phyloP scores from a whole-genome alignment of 2,329 filamentous ascomycete genomes.

The Bipolaris cookei region DNA sequence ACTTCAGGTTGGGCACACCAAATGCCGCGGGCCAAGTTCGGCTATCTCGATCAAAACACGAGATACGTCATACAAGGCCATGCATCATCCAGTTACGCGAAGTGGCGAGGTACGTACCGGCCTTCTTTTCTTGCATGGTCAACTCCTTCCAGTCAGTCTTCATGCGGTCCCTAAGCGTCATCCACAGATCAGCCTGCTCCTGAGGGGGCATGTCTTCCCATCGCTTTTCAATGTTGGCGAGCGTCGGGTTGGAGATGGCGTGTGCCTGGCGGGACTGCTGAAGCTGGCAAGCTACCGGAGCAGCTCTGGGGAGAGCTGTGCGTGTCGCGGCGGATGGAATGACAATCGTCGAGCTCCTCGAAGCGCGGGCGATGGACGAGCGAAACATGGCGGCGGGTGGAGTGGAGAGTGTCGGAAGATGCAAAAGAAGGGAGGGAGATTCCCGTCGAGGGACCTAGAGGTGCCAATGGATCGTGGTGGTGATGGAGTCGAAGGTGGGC shows the following conservation, averaged over 20 bases:
- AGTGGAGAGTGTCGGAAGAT: slow-evolving; percentile 49
- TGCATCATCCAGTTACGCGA: slow-evolving; percentile 20
- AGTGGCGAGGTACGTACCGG: slow-evolving; percentile 71
- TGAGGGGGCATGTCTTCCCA: slow-evolving; percentile 98
- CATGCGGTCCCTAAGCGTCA: slow-evolving; percentile 97
- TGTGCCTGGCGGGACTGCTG: slow-evolving; percentile 72
- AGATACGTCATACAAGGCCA: slow-evolving; percentile 40
- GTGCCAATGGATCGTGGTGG: slow-evolving; percentile 49
- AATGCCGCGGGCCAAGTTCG: slow-evolving; percentile 28
- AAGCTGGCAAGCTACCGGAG: slow-evolving; percentile 50
- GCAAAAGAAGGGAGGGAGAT: slow-evolving; percentile 39
- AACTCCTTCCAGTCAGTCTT: slow-evolving; percentile 96
- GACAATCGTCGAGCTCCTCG: slow-evolving; percentile 46
- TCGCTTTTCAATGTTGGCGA: slow-evolving; percentile 98
- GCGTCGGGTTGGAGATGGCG: slow-evolving; percentile 95
- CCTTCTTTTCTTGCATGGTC: slow-evolving; percentile 98
- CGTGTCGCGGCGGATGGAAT: slow-evolving; percentile 45
- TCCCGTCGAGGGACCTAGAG: slow-evolving; percentile 46
- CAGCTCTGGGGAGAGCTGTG: slow-evolving; percentile 40
- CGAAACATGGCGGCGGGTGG: slow-evolving; percentile 48
- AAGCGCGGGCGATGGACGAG: slow-evolving; percentile 49
- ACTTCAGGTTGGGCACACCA: slow-evolving; percentile 17
- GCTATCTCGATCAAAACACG: slow-evolving; percentile 28
- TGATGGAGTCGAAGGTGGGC: slow-evolving; percentile 39
- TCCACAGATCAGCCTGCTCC: slow-evolving; percentile 99